phyloP scores from a whole-genome alignment of 1,284 basidiomycete genomes.

The Ganoderma meredithae region DNA sequence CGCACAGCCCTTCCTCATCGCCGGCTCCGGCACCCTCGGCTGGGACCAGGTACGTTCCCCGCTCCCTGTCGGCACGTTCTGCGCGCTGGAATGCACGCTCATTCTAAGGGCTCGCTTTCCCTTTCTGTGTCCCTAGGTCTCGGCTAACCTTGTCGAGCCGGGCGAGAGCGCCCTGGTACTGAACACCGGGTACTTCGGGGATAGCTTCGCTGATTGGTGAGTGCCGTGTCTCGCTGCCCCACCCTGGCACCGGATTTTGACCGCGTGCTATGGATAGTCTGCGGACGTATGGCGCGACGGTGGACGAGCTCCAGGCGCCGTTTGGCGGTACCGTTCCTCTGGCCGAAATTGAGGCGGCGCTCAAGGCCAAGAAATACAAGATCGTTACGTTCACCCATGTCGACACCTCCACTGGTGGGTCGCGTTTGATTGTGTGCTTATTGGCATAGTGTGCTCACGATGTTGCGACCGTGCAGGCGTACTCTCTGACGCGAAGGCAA shows the following conservation, averaged over 20 bases:
- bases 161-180: conserved; percentile 86
- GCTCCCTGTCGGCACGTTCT: neutral
- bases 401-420: conserved; percentile 85
- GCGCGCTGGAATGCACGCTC: neutral
- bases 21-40: conserved; percentile 94
- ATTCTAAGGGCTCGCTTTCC: neutral
- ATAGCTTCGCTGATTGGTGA: conserved; percentile 84
- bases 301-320: conserved; percentile 86
- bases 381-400: conserved; percentile 94
- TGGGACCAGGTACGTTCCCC: conserved; percentile 77
- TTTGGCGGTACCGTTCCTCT: conserved; percentile 81
- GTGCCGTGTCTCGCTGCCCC: conserved; percentile 32
- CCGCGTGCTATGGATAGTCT: conserved; percentile 56
- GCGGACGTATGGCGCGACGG: conserved; percentile 88
- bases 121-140: conserved; percentile 54
- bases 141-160: conserved; percentile 83
- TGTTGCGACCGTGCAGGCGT: conserved; percentile 59
- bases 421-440: too few relatives aligned
- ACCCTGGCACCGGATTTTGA: neutral
- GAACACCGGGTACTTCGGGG: conserved; percentile 90
- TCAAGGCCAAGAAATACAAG: conserved; percentile 89
- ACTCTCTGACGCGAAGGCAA: conserved; percentile 83
- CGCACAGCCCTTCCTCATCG: conserved; percentile 89
- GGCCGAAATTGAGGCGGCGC: conserved; percentile 74
- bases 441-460: neutral